Conservation (phyloP, 2,329 filamentous ascomycete species). For the Arthrobotrys iridis region DNA sequence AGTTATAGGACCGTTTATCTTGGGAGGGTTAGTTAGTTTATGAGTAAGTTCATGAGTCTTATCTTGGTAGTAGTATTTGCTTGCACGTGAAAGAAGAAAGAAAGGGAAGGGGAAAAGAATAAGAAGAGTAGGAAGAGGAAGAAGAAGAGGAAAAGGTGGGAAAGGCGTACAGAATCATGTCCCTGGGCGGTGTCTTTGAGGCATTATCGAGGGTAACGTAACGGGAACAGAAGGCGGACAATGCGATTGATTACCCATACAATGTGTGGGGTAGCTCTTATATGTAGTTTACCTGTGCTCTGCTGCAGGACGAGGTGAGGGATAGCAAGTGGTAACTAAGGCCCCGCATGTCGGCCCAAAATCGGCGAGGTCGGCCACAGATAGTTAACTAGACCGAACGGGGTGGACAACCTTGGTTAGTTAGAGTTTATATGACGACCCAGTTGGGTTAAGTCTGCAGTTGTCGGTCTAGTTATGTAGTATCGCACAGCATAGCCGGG, state of each 20-base stretch:
- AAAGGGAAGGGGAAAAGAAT: background rate
- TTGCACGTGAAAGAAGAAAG: background rate
- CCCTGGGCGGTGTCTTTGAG: constrained; percentile 17
- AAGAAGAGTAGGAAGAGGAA: no score
- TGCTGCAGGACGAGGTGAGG: background rate
- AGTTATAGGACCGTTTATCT: background rate
- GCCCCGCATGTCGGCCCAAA: constrained; percentile 3
- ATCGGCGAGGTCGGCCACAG: background rate
- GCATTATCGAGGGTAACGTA: constrained; percentile 9
- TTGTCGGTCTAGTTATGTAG: no score
- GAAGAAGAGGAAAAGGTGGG: background rate
- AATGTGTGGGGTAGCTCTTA: background rate
- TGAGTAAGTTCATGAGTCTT: no score
- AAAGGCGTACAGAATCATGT: background rate
- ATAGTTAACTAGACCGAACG: background rate
- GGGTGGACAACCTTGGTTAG: no score
- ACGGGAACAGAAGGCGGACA: constrained; percentile 34
- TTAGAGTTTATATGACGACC: no score
- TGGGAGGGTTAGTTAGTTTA: background rate
- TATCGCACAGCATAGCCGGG: no score
- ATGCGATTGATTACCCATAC: background rate
- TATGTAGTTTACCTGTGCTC: background rate
- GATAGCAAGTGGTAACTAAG: background rate
- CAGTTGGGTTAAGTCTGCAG: no score
- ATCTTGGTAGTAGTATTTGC: no score